A percentile compares a stretch with the other conserved stretches of the same genome.
phyloP scores from a whole-genome alignment of 192 early-diverging fungal species.

The Gryganskiella cystojenkinii region DNA sequence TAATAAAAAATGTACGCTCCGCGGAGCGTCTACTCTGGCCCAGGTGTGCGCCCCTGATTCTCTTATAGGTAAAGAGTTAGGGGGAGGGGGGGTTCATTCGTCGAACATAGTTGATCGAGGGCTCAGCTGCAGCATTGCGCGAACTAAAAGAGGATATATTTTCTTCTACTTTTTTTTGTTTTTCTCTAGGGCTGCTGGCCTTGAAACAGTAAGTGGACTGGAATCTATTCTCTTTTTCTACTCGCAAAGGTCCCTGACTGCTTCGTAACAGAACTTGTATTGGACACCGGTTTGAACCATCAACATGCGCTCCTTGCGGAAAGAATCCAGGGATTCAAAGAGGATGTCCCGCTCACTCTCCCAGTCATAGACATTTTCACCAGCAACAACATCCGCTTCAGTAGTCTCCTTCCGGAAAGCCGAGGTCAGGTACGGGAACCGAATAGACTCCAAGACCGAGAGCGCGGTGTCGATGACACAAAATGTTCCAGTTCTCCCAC shows the following conservation, averaged over 20 bases:
- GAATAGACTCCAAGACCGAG: conserved; percentile 18
- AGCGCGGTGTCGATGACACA: conserved; percentile 73
- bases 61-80: too few species aligned
- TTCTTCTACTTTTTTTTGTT: conserved; percentile 7
- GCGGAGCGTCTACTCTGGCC: too few species aligned
- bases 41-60: too few species aligned
- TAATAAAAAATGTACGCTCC: too few species aligned
- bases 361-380: conserved; percentile 26
- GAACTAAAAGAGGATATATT: too few species aligned
- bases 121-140: too few species aligned
- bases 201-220: neutral
- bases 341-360: conserved; percentile 66
- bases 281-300: conserved; percentile 85
- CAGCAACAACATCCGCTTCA: conserved; percentile 1
- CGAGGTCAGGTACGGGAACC: conserved; percentile 14
- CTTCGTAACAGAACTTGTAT: conserved; percentile 84
- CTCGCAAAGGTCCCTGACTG: conserved; percentile 54
- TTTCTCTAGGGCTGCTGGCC: neutral
- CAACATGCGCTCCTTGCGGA: conserved; percentile 78
- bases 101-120: too few species aligned
- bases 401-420: neutral
- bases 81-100: too few species aligned
- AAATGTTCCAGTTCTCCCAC: conserved; percentile 89
- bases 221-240: neutral
- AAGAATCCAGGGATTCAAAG: conserved; percentile 67